A percentile compares a stretch with the other conserved stretches of the same genome.
Evolutionary conservation across 2,329 filamentous ascomycete species (phyloP).

Genomic region (Colletotrichum plurivorum): DNA sequence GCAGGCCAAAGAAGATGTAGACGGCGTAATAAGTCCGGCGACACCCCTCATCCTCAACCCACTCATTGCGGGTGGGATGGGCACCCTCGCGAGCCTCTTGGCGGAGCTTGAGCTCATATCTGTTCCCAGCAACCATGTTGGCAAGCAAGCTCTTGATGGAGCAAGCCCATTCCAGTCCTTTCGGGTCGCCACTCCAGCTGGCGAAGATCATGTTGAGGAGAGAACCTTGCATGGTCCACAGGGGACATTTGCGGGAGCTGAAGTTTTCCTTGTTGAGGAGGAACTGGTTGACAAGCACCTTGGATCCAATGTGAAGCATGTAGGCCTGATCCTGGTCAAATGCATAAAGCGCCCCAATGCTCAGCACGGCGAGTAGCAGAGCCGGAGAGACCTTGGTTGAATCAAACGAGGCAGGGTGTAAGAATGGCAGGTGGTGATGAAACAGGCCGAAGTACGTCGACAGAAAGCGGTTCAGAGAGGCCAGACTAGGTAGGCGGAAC

Average conservation of each 20-base stretch:
- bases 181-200: conserved; percentile 98
- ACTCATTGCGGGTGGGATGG: conserved; percentile 85
- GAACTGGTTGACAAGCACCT: conserved; percentile 97
- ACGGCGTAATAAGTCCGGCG: conserved; percentile 97
- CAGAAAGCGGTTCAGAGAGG: conserved; percentile 90
- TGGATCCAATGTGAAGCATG: conserved; percentile 96
- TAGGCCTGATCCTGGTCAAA: conserved; percentile 98
- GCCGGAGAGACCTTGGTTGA: conserved; percentile 85
- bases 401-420: conserved; percentile 92
- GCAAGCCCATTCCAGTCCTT: conserved; percentile 98
- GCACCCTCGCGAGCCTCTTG: conserved; percentile 86
- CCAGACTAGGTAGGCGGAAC: conserved; percentile 87
- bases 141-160: conserved; percentile 98
- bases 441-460: conserved; percentile 98
- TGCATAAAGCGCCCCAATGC: conserved; percentile 95
- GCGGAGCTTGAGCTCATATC: conserved; percentile 94
- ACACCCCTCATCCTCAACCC: conserved; percentile 97
- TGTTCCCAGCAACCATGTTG: conserved; percentile 98
- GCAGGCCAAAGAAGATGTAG: conserved; percentile 97
- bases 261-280: conserved; percentile 99
- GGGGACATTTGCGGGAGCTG: conserved; percentile 94
- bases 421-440: conserved; percentile 95
- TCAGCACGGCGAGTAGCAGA: conserved; percentile 89
- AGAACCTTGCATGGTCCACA: conserved; percentile 99
- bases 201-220: conserved; percentile 99